Evolutionary conservation across 108 stramenopile genomes (phyloP).

Genomic region (Fragilariopsis cylindrus): DNA sequence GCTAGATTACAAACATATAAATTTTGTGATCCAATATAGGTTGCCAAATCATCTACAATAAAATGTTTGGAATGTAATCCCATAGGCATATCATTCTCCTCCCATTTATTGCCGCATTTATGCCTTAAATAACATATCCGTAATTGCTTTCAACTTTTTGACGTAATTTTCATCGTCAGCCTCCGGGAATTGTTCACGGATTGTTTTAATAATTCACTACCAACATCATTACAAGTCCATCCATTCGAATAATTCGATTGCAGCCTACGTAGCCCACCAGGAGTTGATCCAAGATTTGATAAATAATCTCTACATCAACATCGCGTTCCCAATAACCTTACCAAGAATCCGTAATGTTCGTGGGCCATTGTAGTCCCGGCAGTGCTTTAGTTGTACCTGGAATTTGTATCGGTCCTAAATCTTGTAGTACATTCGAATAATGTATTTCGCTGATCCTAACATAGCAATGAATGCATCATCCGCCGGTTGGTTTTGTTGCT

Average conservation of each 20-base stretch:
- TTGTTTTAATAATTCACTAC: conserved; percentile 37
- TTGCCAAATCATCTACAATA: conserved; percentile 43
- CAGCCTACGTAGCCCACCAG: conserved; percentile 41
- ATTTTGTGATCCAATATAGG: conserved; percentile 46
- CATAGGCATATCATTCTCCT: conserved; percentile 37
- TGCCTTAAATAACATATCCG: conserved; percentile 42
- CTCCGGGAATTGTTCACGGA: conserved; percentile 31
- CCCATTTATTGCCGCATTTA: conserved; percentile 18
- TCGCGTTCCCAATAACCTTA: conserved; percentile 29
- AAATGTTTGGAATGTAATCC: conserved; percentile 54
- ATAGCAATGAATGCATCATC: no score
- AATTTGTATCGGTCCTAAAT: conserved; percentile 40
- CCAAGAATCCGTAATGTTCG: conserved; percentile 25
- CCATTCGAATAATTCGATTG: conserved; percentile 62
- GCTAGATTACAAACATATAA: conserved; percentile 43
- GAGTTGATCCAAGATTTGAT: conserved; percentile 29
- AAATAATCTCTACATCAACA: conserved; percentile 46
- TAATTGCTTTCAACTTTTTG: conserved; percentile 29
- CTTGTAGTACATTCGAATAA: conserved; percentile 46
- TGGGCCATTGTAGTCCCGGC: conserved; percentile 41
- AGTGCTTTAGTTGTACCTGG: conserved; percentile 35
- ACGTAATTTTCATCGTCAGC: conserved; percentile 30
- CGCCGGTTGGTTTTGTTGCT: no score
- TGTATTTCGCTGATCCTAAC: background rate
- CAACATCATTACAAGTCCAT: conserved; percentile 61